Conservation (phyloP, 495 filamentous ascomycete species). For the Astrothelium macrocarpum region DNA sequence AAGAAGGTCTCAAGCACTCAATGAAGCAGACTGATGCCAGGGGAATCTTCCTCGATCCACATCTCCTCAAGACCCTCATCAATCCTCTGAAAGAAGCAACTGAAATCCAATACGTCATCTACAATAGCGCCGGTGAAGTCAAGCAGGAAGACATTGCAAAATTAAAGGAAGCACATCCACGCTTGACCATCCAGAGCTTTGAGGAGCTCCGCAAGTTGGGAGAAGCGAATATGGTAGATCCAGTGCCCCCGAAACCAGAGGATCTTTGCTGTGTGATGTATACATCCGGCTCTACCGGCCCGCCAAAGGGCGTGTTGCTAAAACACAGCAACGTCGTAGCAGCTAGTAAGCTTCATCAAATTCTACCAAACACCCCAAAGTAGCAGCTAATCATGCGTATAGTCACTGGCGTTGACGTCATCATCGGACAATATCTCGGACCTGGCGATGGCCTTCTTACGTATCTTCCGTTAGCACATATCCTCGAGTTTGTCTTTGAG, state of each 20-base stretch:
- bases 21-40: conserved; percentile 77
- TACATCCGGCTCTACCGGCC: conserved; percentile 94
- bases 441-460: conserved; percentile 82
- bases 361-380: background rate
- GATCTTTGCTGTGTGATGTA: conserved; percentile 99
- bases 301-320: conserved; percentile 89
- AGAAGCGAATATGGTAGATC: conserved; percentile 70
- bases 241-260: conserved; percentile 68
- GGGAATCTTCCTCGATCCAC: conserved; percentile 83
- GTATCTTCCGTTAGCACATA: conserved; percentile 89
- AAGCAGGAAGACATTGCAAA: conserved; percentile 69
- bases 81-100: conserved; percentile 76
- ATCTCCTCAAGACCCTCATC: conserved; percentile 67
- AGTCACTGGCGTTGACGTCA: conserved; percentile 81
- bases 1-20: conserved; percentile 87
- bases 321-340: conserved; percentile 85
- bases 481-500: conserved; percentile 96
- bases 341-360: conserved; percentile 49
- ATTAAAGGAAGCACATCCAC: conserved; percentile 58
- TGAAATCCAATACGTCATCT: conserved; percentile 74
- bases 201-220: conserved; percentile 78
- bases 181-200: conserved; percentile 69
- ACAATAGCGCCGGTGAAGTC: conserved; percentile 58
- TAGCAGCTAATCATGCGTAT: conserved; percentile 15
- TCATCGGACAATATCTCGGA: conserved; percentile 75